A percentile compares a stretch with the other conserved stretches of the same genome.
These are phyloP conservation scores for Climacium dendroides DNA, from an alignment of 225 moss, liverwort and hornwort species.

Conservation along the genomic window DNA sequence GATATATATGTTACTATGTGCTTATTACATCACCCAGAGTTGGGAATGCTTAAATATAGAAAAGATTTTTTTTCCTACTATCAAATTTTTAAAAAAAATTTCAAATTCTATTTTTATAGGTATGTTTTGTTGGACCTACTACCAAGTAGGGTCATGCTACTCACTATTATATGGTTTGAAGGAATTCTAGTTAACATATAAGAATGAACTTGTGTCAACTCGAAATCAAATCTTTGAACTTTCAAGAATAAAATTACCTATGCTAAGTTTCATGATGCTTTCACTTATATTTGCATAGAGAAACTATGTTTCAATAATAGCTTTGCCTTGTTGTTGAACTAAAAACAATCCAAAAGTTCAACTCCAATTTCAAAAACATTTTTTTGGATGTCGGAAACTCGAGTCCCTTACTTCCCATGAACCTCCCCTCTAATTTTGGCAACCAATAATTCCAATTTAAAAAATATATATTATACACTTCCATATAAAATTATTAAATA, in stretches of 20 bases:
- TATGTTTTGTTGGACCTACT: accelerated
- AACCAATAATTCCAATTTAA: not conserved
- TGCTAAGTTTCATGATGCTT: accelerated
- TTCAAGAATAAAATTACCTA: not conserved
- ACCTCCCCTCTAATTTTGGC: not conserved
- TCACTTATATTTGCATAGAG: not conserved
- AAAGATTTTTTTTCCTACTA: accelerated
- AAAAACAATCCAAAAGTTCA: not conserved
- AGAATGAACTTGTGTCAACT: not conserved
- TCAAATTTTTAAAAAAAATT: too few relatives aligned
- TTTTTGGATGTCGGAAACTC: accelerated
- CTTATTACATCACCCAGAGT: not conserved
- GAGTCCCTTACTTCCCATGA: accelerated
- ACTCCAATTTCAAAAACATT: not conserved
- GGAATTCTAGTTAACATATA: not conserved
- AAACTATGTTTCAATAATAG: not conserved
- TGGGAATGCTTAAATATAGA: not conserved
- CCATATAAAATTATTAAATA: accelerated
- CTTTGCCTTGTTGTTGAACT: too few relatives aligned
- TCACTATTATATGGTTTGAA: not conserved
- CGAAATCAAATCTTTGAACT: accelerated
- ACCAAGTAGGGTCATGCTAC: accelerated
- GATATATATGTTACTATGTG: not conserved
- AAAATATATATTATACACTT: not conserved
- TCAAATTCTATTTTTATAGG: not conserved